These are phyloP conservation scores for Mesembryanthemum crystallinum DNA, from an alignment of 148 eudicot species.

Conservation along the genomic window DNA sequence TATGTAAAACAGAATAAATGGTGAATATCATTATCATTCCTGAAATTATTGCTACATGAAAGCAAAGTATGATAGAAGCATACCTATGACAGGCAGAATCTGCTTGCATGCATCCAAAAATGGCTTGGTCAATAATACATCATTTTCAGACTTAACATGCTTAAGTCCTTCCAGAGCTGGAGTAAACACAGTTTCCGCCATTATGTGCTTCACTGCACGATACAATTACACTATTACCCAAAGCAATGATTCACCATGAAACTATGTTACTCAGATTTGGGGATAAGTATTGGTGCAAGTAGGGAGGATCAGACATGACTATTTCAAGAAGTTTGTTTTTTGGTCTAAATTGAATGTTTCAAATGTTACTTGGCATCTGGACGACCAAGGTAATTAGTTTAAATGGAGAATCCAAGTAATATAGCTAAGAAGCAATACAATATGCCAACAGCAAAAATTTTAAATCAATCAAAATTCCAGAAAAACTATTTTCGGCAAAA, in stretches of 20 bases:
- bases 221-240: conserved; percentile 6
- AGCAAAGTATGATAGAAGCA: neutral
- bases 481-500: too few relatives aligned
- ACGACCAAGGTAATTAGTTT: neutral
- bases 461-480: too few relatives aligned
- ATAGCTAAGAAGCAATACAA: neutral
- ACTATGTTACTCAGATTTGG: neutral
- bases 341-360: neutral
- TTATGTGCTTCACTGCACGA: conserved; percentile 33
- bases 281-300: neutral
- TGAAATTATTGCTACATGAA: neutral
- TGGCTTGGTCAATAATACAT: conserved; percentile 68
- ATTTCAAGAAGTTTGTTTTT: neutral
- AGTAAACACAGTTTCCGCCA: conserved; percentile 71
- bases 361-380: neutral
- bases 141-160: conserved; percentile 66
- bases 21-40: neutral
- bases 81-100: conserved; percentile 84
- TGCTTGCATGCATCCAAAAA: conserved; percentile 88
- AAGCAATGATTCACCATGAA: neutral
- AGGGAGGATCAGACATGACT: neutral
- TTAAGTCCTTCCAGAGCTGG: conserved; percentile 73
- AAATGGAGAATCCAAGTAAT: neutral
- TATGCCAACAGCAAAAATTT: neutral
- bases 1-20: neutral